These are phyloP conservation scores for Pseudohalonectria lignicola DNA, from an alignment of 2,329 filamentous ascomycete genomes.

Conservation along the genomic window DNA sequence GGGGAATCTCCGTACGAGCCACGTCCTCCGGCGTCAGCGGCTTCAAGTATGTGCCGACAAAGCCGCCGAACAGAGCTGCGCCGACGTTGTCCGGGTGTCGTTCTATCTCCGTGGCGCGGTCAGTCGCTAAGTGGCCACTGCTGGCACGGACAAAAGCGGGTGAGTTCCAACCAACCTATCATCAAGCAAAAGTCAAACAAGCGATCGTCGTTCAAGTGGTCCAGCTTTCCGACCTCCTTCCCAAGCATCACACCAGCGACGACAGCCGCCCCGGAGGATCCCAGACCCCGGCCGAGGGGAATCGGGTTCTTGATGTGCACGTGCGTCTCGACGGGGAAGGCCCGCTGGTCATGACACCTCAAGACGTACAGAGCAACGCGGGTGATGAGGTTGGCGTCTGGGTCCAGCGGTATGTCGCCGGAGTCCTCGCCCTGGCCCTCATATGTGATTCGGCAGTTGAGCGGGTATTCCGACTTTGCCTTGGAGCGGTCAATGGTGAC, in stretches of 20 bases:
- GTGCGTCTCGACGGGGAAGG: constrained; percentile 76
- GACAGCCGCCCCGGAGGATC: constrained; percentile 91
- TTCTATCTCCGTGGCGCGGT: constrained; percentile 30
- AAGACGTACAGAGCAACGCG: constrained; percentile 90
- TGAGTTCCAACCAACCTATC: constrained; percentile 52
- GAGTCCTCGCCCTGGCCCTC: constrained; percentile 67
- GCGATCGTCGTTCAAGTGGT: constrained; percentile 62
- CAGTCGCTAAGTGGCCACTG: background rate
- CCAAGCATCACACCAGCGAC: constrained; percentile 91
- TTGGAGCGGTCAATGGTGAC: constrained; percentile 61
- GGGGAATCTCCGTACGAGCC: constrained; percentile 82
- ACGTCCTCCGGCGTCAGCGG: constrained; percentile 83
- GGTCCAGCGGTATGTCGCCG: constrained; percentile 68
- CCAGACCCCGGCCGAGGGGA: constrained; percentile 80
- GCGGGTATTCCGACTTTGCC: constrained; percentile 43
- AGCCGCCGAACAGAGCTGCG: constrained; percentile 88
- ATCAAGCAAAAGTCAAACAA: constrained; percentile 95
- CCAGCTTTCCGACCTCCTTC: constrained; percentile 75
- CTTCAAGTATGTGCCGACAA: constrained; percentile 93
- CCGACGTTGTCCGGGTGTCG: constrained; percentile 91
- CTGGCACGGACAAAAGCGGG: background rate
- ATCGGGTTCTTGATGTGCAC: constrained; percentile 96
- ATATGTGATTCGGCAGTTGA: constrained; percentile 87
- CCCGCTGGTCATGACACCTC: constrained; percentile 76
- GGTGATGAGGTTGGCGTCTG: constrained; percentile 86